Percentiles rank a stretch among this genome's conserved stretches.
Conservation (phyloP, 257 asterid genomes). For the Nyctanthes arbortristis region DNA sequence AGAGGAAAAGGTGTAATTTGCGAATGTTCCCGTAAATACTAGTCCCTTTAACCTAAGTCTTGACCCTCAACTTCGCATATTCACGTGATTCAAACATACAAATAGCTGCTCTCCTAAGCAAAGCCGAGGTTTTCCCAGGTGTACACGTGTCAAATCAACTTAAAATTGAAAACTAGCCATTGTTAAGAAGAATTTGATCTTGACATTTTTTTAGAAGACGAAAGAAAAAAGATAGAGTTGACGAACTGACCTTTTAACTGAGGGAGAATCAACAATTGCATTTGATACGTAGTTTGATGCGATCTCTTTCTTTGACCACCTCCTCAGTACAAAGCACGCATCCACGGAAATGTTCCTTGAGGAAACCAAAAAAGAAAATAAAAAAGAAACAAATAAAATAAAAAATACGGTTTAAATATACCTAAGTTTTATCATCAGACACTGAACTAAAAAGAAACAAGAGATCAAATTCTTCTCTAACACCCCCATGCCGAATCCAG, state of each 20-base stretch:
- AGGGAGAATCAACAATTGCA: background rate
- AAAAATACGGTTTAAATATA: no score
- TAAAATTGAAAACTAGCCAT: background rate
- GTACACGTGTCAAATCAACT: constrained; percentile 21
- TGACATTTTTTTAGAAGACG: background rate
- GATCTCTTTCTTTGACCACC: background rate
- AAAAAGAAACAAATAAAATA: no score
- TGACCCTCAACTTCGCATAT: constrained; percentile 17
- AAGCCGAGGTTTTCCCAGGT: constrained; percentile 35
- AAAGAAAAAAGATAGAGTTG: background rate
- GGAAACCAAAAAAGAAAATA: background rate
- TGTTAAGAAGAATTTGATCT: background rate
- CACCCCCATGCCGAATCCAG: no score
- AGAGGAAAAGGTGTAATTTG: constrained; percentile 27
- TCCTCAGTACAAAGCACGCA: no score
- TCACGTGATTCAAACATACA: constrained; percentile 22
- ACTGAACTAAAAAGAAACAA: no score
- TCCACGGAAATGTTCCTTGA: background rate
- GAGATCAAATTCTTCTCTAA: no score
- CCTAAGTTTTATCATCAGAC: no score
- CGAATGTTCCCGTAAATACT: constrained; percentile 18
- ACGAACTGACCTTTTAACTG: background rate
- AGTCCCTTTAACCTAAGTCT: constrained; percentile 4
- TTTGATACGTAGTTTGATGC: no score
- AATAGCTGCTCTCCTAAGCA: constrained; percentile 10